These are phyloP conservation scores for Kwoniella europaea DNA, from an alignment of 768 basidiomycete species.

Conservation along the genomic window DNA sequence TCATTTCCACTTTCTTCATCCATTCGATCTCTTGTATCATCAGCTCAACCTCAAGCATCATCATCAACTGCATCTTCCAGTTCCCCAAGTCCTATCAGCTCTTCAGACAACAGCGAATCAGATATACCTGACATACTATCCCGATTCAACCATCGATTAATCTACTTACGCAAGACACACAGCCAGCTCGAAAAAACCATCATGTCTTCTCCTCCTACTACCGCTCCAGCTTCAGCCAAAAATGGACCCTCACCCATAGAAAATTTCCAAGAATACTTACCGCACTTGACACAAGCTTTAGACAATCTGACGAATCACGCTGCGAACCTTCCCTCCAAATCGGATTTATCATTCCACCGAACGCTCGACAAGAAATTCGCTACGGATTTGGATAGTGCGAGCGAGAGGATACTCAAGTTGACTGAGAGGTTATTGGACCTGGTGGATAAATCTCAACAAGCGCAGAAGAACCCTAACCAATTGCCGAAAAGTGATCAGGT, in stretches of 20 bases:
- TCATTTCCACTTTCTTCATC: slow-evolving; percentile 1
- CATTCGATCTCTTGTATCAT: background rate
- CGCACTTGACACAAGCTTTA: slow-evolving; percentile 50
- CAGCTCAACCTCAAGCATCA: background rate
- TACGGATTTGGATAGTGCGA: slow-evolving; percentile 71
- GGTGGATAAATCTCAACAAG: slow-evolving; percentile 52
- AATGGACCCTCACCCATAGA: slow-evolving; percentile 21
- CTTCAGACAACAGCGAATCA: background rate
- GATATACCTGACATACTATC: background rate
- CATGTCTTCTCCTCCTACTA: slow-evolving; percentile 5
- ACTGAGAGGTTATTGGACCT: slow-evolving; percentile 70
- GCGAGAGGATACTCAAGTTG: slow-evolving; percentile 69
- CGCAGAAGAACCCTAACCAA: slow-evolving; percentile 43
- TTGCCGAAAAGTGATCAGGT: slow-evolving; percentile 1
- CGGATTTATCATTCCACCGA: slow-evolving; percentile 85
- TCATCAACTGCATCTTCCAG: background rate
- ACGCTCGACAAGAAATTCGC: slow-evolving; percentile 77
- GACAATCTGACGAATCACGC: slow-evolving; percentile 55
- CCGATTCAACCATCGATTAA: slow-evolving; percentile 7
- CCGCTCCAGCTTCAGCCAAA: background rate
- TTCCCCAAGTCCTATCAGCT: background rate
- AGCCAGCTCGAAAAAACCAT: background rate
- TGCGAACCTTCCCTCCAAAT: slow-evolving; percentile 60
- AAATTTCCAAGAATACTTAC: slow-evolving; percentile 45
- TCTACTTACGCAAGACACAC: slow-evolving; percentile 9